Percentiles rank a stretch among this genome's conserved stretches.
phyloP scores from a whole-genome alignment of 2,329 filamentous ascomycete genomes.

The Xylariales sp. region DNA sequence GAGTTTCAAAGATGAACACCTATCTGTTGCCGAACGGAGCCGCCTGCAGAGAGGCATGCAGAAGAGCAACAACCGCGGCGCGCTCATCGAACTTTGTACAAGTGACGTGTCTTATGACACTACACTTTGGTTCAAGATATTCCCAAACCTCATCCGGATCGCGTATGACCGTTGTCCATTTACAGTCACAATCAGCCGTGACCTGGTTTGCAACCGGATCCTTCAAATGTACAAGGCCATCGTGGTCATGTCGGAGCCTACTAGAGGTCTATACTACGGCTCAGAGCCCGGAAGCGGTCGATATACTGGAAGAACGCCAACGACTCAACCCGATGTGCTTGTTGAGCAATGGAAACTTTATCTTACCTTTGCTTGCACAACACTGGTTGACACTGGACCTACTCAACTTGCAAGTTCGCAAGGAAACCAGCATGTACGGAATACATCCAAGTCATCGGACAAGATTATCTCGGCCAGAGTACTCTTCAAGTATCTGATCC shows the following conservation, averaged over 20 bases:
- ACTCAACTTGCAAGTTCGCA: conserved; percentile 51
- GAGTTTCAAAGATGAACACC: conserved; percentile 85
- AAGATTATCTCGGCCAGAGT: conserved; percentile 85
- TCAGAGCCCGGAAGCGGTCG: conserved; percentile 53
- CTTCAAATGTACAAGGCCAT: conserved; percentile 90
- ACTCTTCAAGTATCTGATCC: conserved; percentile 87
- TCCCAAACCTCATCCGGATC: conserved; percentile 88
- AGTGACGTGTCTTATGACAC: conserved; percentile 94
- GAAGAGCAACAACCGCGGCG: conserved; percentile 77
- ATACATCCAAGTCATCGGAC: conserved; percentile 68
- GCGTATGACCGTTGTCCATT: conserved; percentile 89
- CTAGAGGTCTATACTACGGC: conserved; percentile 60
- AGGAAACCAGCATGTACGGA: conserved; percentile 71
- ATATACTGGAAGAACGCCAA: conserved; percentile 50
- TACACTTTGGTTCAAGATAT: conserved; percentile 96
- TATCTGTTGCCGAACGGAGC: conserved; percentile 89
- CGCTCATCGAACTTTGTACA: conserved; percentile 87
- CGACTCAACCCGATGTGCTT: conserved; percentile 76
- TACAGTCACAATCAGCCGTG: conserved; percentile 82
- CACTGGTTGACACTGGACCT: conserved; percentile 76
- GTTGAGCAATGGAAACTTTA: conserved; percentile 99
- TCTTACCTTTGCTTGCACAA: conserved; percentile 94
- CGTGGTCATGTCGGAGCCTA: conserved; percentile 69
- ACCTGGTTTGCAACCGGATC: conserved; percentile 87
- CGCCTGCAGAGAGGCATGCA: conserved; percentile 86